A percentile compares a stretch with the other conserved stretches of the same genome.
These are phyloP conservation scores for Yamadazyma triangularis DNA, from an alignment of 1,139 yeast genomes.

Conservation along the genomic window DNA sequence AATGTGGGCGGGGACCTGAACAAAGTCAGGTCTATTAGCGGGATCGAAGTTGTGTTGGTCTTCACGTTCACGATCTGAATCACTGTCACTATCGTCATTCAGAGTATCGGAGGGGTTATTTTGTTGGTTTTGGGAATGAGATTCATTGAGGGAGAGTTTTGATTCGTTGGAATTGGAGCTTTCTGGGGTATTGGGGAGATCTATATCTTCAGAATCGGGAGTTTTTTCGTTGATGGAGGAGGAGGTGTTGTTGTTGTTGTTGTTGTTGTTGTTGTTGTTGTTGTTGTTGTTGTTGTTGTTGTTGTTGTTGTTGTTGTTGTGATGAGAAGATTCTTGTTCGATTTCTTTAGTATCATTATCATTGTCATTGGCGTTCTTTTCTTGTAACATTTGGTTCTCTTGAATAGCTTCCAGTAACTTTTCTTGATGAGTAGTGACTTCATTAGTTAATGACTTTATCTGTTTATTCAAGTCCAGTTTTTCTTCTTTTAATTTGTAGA, in stretches of 20 bases:
- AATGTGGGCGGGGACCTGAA: neutral
- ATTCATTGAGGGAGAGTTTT: slow-evolving; percentile 3
- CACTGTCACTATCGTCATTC: neutral
- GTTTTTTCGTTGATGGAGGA: neutral
- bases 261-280: neutral
- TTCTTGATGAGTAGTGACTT: neutral
- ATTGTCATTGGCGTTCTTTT: neutral
- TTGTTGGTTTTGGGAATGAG: neutral
- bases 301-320: neutral
- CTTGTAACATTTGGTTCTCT: neutral
- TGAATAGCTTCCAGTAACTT: too few species aligned
- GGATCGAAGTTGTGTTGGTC: neutral
- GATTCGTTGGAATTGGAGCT: slow-evolving; percentile 1
- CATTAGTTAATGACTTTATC: slow-evolving; percentile 5
- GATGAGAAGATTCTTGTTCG: too few species aligned
- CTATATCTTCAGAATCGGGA: slow-evolving; percentile 1
- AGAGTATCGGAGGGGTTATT: neutral
- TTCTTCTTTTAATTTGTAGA: slow-evolving; percentile 16
- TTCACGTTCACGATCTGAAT: neutral
- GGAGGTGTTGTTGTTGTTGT: too few species aligned
- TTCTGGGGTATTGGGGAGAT: slow-evolving; percentile 2
- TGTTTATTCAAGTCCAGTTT: slow-evolving; percentile 12
- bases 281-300: neutral
- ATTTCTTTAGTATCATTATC: neutral
- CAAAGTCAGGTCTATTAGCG: neutral